Conservation (phyloP, 1,139 yeast genomes). For the Sugiyamaella neomexicana region DNA sequence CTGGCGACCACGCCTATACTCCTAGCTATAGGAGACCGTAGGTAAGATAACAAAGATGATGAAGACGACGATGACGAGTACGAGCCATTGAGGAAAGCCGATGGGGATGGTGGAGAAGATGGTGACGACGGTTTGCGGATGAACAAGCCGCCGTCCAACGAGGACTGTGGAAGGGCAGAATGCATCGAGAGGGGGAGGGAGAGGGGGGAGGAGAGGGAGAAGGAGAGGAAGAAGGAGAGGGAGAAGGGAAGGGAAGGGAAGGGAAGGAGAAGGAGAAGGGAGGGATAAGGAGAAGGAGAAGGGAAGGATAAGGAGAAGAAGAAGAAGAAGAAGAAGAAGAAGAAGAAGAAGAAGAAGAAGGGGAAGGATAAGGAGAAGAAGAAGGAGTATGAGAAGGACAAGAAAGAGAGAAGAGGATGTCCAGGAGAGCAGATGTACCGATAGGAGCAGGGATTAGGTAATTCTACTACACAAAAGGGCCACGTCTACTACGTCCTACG, state of each 20-base stretch:
- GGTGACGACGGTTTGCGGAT: background rate
- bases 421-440: too few relatives aligned
- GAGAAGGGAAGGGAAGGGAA: background rate
- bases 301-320: too few relatives aligned
- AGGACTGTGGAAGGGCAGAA: slow-evolving; percentile 30
- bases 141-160: slow-evolving; percentile 18
- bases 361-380: too few relatives aligned
- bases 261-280: too few relatives aligned
- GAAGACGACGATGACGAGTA: background rate
- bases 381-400: too few relatives aligned
- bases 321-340: too few relatives aligned
- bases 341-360: too few relatives aligned
- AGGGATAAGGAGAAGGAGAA: too few relatives aligned
- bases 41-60: background rate
- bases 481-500: too few relatives aligned
- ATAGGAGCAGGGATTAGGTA: too few relatives aligned
- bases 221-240: background rate
- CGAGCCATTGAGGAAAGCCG: background rate
- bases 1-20: slow-evolving; percentile 5
- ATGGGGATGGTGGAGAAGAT: background rate
- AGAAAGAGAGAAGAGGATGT: too few relatives aligned
- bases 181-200: slow-evolving; percentile 24
- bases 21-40: slow-evolving; percentile 11
- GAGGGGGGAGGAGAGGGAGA: background rate
- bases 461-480: too few relatives aligned